A percentile compares a stretch with the other conserved stretches of the same genome.
These are phyloP conservation scores for Dacryopinax spathularia DNA, from an alignment of 768 basidiomycete genomes.

Conservation along the genomic window DNA sequence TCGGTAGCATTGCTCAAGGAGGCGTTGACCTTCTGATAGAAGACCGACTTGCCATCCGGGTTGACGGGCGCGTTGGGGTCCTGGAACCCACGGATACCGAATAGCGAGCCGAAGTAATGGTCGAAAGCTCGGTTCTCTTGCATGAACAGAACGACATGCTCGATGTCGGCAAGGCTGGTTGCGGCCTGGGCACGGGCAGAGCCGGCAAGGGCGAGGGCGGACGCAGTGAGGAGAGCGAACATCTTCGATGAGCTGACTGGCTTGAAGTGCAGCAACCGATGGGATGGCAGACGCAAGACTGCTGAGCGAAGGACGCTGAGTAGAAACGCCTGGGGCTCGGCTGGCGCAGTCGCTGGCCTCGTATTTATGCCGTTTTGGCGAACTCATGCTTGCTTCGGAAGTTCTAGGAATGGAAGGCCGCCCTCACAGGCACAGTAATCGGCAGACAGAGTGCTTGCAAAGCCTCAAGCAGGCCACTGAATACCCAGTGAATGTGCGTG, in stretches of 20 bases:
- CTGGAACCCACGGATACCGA: constrained; percentile 12
- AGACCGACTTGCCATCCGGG: constrained; percentile 6
- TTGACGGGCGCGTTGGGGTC: constrained; percentile 12
- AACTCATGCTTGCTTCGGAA: background rate
- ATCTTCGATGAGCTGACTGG: background rate
- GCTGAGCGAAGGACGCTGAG: background rate
- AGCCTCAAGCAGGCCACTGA: background rate
- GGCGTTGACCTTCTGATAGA: constrained; percentile 9
- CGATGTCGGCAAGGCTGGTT: constrained; percentile 6
- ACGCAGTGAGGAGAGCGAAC: background rate
- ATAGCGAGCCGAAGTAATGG: constrained; percentile 13
- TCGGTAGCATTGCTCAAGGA: constrained; percentile 8
- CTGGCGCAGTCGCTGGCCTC: background rate
- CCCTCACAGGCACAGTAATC: background rate
- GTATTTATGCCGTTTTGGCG: background rate
- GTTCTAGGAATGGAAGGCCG: background rate
- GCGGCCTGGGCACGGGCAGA: background rate
- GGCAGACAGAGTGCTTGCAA: background rate
- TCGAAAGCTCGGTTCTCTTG: constrained; percentile 16
- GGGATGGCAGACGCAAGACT: background rate
- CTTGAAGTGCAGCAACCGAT: background rate
- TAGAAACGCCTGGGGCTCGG: background rate
- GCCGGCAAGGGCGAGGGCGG: background rate
- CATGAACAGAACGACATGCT: constrained; percentile 15
- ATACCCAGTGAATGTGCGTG: background rate